Evolutionary conservation across 176 grass and related monocot genomes (phyloP).

Genomic region (Cenchrus purpureus): DNA sequence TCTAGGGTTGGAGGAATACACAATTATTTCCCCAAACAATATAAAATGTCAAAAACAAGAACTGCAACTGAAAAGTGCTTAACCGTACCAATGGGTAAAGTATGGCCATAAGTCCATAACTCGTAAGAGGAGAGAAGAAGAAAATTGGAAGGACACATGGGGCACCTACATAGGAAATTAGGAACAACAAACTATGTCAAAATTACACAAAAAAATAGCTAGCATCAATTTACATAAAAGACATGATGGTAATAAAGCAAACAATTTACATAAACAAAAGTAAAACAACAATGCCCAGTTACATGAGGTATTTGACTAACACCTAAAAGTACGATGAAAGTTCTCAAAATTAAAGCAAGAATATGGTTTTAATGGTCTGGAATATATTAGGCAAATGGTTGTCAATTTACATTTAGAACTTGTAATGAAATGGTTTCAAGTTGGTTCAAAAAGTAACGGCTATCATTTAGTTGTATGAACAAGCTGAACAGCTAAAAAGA

Average conservation of each 20-base stretch:
- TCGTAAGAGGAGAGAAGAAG: conserved; percentile 85
- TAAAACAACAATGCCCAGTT: conserved; percentile 15
- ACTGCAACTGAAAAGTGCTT: conserved; percentile 17
- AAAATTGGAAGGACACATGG: conserved; percentile 84
- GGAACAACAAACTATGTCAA: conserved; percentile 31
- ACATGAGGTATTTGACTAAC: conserved; percentile 7
- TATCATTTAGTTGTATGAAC: not conserved
- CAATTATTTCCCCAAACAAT: no score
- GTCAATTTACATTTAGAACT: conserved; percentile 30
- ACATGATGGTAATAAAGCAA: conserved; percentile 22
- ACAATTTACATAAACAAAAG: conserved; percentile 3
- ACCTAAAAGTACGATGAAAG: not conserved
- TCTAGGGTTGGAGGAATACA: no score
- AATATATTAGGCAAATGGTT: not conserved
- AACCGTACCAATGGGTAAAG: conserved; percentile 91
- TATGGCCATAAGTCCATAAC: conserved; percentile 89
- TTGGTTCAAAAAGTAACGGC: not conserved
- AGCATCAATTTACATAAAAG: conserved; percentile 28
- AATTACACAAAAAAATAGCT: conserved; percentile 27
- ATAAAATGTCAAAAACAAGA: conserved; percentile 25
- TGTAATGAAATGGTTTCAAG: not conserved
- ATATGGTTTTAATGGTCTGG: conserved; percentile 7
- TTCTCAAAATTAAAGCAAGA: conserved; percentile 16
- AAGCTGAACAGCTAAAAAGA: conserved; percentile 16
- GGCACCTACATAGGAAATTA: conserved; percentile 55